Base-by-base conservation (phyloP, 2,329 filamentous ascomycete species). In the Xylariales sp. region DNA sequence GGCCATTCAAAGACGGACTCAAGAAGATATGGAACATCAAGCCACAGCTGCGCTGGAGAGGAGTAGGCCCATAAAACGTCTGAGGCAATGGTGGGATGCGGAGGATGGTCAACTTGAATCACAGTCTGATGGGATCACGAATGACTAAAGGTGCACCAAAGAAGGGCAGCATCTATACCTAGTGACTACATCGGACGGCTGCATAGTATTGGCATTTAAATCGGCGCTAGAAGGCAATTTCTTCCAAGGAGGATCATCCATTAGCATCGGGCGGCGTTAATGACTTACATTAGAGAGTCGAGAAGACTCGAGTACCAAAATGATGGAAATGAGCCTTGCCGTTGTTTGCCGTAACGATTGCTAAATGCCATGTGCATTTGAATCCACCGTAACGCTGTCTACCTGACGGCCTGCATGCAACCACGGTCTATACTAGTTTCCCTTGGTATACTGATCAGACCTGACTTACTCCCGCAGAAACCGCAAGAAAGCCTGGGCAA, bases 401-500 rank as follows among this genome's bases (percentile, higher is more conserved):
- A n/a, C n/a, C n/a, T n/a, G n/a, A n/a, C n/a, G n/a, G n/a, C n/a
- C n/a, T n/a, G n/a, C n/a, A n/a, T n/a, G n/a, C n/a, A n/a, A n/a
- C n/a, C n/a, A n/a, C n/a, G n/a, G n/a, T n/a, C n/a, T n/a, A n/a
- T n/a, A n/a, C n/a, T n/a, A n/a, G n/a, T n/a, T n/a, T n/a, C n/a
- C n/a, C n/a, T n/a, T n/a, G n/a, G n/a, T n/a, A n/a, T n/a, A n/a
- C n/a, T n/a, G n/a, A n/a, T n/a, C n/a, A n/a, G n/a, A n/a, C n/a
- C n/a, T n/a, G n/a, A n/a, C 28, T 42, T 51, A 73, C 50, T 88
- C 82, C 35, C 80, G 65, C 53, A 94, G 61, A 52, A 97, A 95
- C 32, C 74, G 77, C 55, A 96, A 59, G 59, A 96, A 94, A 0
- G 80, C 82, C 48, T 74, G 71, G 1, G 80, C 84, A 40, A 95